Conservation (phyloP, 352 stramenopile species). For the Pythium rhizo-oryzae region DNA sequence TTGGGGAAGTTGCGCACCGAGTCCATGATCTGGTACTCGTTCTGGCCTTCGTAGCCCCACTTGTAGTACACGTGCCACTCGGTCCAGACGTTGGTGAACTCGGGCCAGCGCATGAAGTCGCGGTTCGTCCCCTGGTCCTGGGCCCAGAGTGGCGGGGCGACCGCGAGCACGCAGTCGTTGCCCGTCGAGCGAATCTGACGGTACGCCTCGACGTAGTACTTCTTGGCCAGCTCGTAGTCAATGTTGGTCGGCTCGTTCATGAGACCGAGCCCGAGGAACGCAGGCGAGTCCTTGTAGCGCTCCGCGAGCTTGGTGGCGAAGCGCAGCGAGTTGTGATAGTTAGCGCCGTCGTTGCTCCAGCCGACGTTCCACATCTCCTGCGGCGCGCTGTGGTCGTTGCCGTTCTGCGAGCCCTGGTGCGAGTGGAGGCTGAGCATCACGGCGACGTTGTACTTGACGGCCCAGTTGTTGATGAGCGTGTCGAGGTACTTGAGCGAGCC, state of each 20-base stretch:
- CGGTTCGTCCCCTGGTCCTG: slow-evolving; percentile 23
- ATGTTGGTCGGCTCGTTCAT: slow-evolving; percentile 55
- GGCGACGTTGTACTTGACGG: slow-evolving; percentile 50
- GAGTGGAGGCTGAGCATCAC: slow-evolving; percentile 65
- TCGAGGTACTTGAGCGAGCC: slow-evolving; percentile 56
- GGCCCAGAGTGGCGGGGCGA: slow-evolving; percentile 17
- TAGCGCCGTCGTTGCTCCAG: slow-evolving; percentile 37
- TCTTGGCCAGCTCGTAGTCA: slow-evolving; percentile 26
- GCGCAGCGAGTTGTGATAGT: slow-evolving; percentile 43
- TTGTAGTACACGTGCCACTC: slow-evolving; percentile 40
- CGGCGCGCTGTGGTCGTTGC: slow-evolving; percentile 51
- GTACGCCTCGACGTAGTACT: slow-evolving; percentile 55
- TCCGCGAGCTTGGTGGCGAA: slow-evolving; percentile 43
- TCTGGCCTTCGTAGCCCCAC: slow-evolving; percentile 32
- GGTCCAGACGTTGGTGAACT: slow-evolving; percentile 31
- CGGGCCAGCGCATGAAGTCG: slow-evolving; percentile 25
- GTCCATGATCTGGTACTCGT: slow-evolving; percentile 16
- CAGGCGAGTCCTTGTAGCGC: slow-evolving; percentile 43
- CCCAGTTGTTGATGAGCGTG: slow-evolving; percentile 53
- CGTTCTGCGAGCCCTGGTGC: slow-evolving; percentile 61
- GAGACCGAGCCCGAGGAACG: slow-evolving; percentile 53
- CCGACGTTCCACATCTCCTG: background rate
- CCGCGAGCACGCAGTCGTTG: slow-evolving; percentile 35
- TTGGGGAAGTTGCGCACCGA: slow-evolving; percentile 17
- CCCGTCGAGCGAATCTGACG: slow-evolving; percentile 36